These are phyloP conservation scores for Fagus sylvatica DNA, from an alignment of 306 rosid genomes.

Conservation along the genomic window DNA sequence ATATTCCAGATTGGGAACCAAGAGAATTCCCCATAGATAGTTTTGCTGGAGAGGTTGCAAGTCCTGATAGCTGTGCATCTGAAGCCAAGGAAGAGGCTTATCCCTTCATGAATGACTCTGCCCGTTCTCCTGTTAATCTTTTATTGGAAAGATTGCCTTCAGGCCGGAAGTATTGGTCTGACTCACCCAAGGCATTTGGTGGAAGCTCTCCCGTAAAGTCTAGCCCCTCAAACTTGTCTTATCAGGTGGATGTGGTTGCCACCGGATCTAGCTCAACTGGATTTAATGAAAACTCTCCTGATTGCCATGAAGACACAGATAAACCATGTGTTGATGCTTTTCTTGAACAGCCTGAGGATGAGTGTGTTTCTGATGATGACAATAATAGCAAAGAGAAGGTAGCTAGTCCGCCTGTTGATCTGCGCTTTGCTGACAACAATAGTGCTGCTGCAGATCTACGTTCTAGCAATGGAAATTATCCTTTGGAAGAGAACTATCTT, in stretches of 20 bases:
- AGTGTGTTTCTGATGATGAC: conserved; percentile 8
- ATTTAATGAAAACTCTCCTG: conserved; percentile 25
- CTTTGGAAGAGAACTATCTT: conserved; percentile 26
- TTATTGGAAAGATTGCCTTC: conserved; percentile 79
- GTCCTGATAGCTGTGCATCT: conserved; percentile 31
- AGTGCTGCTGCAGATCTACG: conserved; percentile 23
- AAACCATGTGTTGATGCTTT: conserved; percentile 28
- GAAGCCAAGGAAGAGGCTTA: conserved; percentile 47
- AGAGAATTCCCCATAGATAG: conserved; percentile 30
- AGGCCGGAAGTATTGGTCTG: conserved; percentile 91
- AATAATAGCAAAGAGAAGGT: conserved; percentile 28
- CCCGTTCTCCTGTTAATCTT: conserved; percentile 39
- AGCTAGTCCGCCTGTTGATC: conserved; percentile 24
- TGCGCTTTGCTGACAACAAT: conserved; percentile 25
- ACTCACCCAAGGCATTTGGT: conserved; percentile 68
- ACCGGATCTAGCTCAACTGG: conserved; percentile 20
- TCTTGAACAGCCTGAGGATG: conserved; percentile 19
- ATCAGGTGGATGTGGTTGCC: conserved; percentile 21
- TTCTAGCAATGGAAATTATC: conserved; percentile 23
- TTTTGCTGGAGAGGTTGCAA: conserved; percentile 32
- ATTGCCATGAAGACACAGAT: conserved; percentile 2
- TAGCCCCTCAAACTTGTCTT: conserved; percentile 47
- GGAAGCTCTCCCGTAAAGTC: conserved; percentile 54
- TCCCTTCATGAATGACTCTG: conserved; percentile 33
- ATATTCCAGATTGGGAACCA: conserved; percentile 66